phyloP scores from a whole-genome alignment of 1,139 yeast species.

The Yamadazyma triangularis region DNA sequence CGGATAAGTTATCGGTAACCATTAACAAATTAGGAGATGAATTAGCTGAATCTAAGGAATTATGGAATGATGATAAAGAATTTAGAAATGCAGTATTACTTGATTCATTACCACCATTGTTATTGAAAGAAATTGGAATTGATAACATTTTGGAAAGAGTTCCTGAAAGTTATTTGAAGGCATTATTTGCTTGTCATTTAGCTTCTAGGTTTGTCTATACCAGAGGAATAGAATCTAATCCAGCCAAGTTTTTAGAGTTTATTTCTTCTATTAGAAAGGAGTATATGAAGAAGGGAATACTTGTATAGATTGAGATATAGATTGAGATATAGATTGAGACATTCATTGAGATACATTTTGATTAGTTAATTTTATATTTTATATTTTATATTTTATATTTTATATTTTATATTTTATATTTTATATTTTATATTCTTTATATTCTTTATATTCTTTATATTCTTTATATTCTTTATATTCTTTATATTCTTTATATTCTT shows the following conservation, averaged over 20 bases:
- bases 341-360: too few relatives aligned
- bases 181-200: slow-evolving; percentile 85
- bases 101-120: slow-evolving; percentile 74
- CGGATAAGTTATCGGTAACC: slow-evolving; percentile 80
- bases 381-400: too few relatives aligned
- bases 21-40: slow-evolving; percentile 90
- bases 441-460: too few relatives aligned
- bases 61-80: slow-evolving; percentile 77
- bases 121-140: slow-evolving; percentile 72
- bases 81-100: slow-evolving; percentile 75
- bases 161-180: slow-evolving; percentile 83
- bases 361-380: too few relatives aligned
- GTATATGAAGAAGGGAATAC: slow-evolving; percentile 27
- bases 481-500: too few relatives aligned
- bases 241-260: slow-evolving; percentile 78
- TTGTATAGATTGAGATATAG: too few relatives aligned
- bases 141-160: slow-evolving; percentile 69
- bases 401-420: too few relatives aligned
- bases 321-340: too few relatives aligned
- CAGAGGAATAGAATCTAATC: slow-evolving; percentile 77
- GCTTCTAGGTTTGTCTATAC: slow-evolving; percentile 89
- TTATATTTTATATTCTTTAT: too few relatives aligned
- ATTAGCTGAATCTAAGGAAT: slow-evolving; percentile 71
- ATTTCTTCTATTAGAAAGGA: slow-evolving; percentile 46
- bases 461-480: too few relatives aligned